Evolutionary conservation across 169 alveolate species (phyloP).

Genomic region (Plasmodium knowlesi): DNA sequence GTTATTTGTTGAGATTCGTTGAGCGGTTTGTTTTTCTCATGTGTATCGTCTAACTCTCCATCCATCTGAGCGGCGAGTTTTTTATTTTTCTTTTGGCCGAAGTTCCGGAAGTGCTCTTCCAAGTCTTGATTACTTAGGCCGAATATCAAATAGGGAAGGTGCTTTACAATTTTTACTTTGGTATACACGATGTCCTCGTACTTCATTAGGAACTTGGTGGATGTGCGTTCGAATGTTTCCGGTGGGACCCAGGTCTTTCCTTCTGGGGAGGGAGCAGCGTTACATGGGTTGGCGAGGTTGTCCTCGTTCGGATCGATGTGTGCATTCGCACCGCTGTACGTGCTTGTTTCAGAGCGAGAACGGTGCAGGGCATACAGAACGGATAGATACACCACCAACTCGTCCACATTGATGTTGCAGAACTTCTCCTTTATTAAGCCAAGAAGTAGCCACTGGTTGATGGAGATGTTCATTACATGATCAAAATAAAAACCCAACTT

Average conservation of each 20-base stretch:
- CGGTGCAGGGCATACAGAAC: slow-evolving; percentile 81
- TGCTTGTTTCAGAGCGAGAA: background rate
- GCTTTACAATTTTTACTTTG: slow-evolving; percentile 83
- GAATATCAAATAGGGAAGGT: slow-evolving; percentile 84
- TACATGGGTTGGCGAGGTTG: background rate
- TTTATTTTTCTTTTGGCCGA: slow-evolving; percentile 35
- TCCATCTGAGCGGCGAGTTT: background rate
- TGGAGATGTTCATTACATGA: slow-evolving; percentile 76
- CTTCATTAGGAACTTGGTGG: slow-evolving; percentile 85
- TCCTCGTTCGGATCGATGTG: too few species aligned
- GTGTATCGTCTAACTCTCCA: background rate
- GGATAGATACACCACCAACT: slow-evolving; percentile 80
- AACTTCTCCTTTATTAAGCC: slow-evolving; percentile 82
- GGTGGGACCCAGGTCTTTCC: slow-evolving; percentile 83
- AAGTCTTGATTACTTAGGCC: slow-evolving; percentile 82
- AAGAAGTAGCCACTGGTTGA: slow-evolving; percentile 83
- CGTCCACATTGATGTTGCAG: slow-evolving; percentile 82
- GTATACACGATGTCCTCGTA: slow-evolving; percentile 83
- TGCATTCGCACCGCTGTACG: too few species aligned
- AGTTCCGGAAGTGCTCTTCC: slow-evolving; percentile 73
- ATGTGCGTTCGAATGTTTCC: slow-evolving; percentile 82
- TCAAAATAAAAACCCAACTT: slow-evolving; percentile 78
- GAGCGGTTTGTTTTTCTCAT: slow-evolving; percentile 21
- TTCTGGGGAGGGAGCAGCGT: background rate
- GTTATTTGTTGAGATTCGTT: slow-evolving; percentile 84